These are phyloP conservation scores for Acanthochlamys bracteata DNA, from an alignment of 106 monocot genomes.

Conservation along the genomic window DNA sequence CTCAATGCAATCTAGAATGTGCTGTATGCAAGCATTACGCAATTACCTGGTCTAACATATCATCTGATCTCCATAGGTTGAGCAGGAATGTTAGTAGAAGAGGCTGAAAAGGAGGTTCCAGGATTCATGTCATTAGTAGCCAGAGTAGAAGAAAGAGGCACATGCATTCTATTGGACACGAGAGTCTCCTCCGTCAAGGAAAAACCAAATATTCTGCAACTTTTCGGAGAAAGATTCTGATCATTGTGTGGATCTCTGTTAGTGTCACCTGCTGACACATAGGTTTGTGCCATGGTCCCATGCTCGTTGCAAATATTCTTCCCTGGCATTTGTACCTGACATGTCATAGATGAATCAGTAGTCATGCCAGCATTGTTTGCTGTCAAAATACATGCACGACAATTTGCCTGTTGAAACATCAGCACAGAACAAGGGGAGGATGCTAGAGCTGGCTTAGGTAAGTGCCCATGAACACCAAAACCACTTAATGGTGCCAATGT, in stretches of 20 bases:
- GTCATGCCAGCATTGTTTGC: constrained; percentile 3
- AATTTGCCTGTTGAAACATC: constrained; percentile 48
- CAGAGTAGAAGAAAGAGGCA: constrained; percentile 8
- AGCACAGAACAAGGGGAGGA: constrained; percentile 75
- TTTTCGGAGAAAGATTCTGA: constrained; percentile 6
- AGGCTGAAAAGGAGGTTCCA: constrained; percentile 4
- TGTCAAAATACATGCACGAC: constrained; percentile 3
- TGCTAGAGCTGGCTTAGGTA: constrained; percentile 21
- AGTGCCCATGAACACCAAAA: constrained; percentile 3
- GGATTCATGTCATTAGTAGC: background rate
- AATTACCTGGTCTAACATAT: background rate
- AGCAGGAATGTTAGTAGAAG: constrained; percentile 12
- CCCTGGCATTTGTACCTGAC: background rate
- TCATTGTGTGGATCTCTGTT: background rate
- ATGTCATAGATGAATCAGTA: background rate
- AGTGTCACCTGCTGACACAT: background rate
- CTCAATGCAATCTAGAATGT: no score
- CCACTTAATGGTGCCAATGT: constrained; percentile 22
- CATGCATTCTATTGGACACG: constrained; percentile 12
- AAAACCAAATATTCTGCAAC: constrained; percentile 85
- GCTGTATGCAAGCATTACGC: no score
- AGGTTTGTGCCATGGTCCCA: background rate
- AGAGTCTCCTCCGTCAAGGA: constrained; percentile 47
- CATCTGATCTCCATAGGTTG: constrained; percentile 17
- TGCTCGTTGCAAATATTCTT: background rate